phyloP scores from a whole-genome alignment of 2,329 filamentous ascomycete species.

The Neopestalotiopsis clavispora region DNA sequence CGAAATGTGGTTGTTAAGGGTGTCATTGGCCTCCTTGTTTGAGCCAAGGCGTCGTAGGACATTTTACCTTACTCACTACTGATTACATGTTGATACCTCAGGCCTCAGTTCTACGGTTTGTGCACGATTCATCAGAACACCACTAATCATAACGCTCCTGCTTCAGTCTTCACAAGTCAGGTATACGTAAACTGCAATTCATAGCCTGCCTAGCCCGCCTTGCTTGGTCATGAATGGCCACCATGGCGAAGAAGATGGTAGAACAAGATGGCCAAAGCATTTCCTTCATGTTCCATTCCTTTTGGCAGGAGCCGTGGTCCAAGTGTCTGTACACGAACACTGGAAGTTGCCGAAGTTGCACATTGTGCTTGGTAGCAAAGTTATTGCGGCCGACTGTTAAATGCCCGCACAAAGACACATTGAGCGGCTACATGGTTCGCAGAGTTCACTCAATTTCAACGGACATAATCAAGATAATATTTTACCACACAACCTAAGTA shows the following conservation, averaged over 20 bases:
- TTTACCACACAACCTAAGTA: too few relatives aligned
- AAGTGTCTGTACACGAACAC: background rate
- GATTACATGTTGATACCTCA: background rate
- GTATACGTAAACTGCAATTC: too few relatives aligned
- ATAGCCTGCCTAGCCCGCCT: background rate
- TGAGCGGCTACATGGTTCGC: too few relatives aligned
- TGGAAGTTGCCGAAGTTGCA: too few relatives aligned
- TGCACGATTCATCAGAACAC: background rate
- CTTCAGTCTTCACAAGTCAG: too few relatives aligned
- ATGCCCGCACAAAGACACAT: background rate
- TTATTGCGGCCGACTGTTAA: background rate
- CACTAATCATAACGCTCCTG: too few relatives aligned
- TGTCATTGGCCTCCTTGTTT: background rate
- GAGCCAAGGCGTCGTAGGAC: too few relatives aligned
- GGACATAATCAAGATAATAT: too few relatives aligned
- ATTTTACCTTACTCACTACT: background rate
- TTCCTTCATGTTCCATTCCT: background rate
- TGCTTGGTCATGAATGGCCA: slow-evolving; percentile 8
- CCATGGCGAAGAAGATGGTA: slow-evolving; percentile 12
- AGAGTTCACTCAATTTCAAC: too few relatives aligned
- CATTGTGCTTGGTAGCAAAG: too few relatives aligned
- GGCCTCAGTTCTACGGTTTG: background rate
- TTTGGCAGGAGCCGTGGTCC: background rate
- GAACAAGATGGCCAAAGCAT: background rate
- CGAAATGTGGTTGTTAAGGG: background rate